Evolutionary conservation across 108 stramenopile species (phyloP).

Genomic region (Cylindrotheca closterium): DNA sequence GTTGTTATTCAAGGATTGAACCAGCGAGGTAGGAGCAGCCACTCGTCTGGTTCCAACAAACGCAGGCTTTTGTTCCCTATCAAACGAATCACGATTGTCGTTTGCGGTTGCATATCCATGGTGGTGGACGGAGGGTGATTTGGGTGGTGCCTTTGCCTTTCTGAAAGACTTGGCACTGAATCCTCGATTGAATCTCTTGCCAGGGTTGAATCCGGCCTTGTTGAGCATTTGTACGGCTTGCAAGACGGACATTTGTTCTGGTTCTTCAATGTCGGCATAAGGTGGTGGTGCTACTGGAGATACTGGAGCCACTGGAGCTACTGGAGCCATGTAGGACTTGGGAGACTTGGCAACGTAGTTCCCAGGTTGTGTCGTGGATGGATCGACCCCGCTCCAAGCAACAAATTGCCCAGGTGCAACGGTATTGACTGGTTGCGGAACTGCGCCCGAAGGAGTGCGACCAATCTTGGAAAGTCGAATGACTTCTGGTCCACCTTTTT

Average conservation of each 20-base stretch:
- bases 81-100: neutral
- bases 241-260: neutral
- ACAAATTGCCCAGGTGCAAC: no score
- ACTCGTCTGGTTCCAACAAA: neutral
- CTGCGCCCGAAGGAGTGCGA: no score
- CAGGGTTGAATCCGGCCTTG: neutral
- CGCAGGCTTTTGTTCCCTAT: no score
- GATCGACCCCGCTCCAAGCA: no score
- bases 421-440: no score
- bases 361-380: no score
- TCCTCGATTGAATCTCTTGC: neutral
- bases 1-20: neutral
- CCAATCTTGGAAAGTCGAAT: no score
- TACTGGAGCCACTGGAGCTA: neutral
- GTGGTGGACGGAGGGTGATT: no score
- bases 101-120: no score
- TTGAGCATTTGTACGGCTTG: neutral
- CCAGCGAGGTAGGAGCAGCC: neutral
- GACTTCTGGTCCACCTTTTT: no score
- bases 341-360: neutral
- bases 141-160: no score
- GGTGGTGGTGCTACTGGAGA: neutral
- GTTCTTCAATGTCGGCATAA: neutral
- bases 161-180: no score
- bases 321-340: neutral